Conservation (phyloP, 176 grass and related monocot species). For the Otatea glauca region DNA sequence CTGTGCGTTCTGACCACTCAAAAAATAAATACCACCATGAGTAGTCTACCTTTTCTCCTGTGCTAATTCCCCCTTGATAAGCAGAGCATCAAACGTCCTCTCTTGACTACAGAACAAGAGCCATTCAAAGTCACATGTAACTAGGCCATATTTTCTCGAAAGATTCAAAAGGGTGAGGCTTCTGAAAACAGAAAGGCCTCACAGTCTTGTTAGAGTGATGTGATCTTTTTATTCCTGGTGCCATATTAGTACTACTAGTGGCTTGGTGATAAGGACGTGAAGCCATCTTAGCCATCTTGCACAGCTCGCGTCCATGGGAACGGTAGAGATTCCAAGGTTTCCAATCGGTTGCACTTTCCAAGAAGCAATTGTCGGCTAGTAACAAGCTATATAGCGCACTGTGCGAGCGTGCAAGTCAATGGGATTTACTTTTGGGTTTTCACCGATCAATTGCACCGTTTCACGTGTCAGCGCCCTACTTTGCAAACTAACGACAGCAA, state of each 20-base stretch:
- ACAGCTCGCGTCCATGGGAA: slow-evolving; percentile 34
- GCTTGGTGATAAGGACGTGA: too few species aligned
- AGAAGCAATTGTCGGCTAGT: slow-evolving; percentile 30
- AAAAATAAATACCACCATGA: neutral
- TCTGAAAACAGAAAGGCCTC: slow-evolving; percentile 27
- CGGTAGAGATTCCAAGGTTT: slow-evolving; percentile 17
- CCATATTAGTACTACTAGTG: neutral
- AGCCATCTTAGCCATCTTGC: neutral
- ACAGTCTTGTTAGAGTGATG: neutral
- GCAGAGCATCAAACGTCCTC: neutral
- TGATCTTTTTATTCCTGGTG: neutral
- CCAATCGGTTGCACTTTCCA: neutral
- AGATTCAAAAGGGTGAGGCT: slow-evolving; percentile 43
- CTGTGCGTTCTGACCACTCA: neutral
- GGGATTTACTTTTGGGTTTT: neutral
- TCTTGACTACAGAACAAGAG: slow-evolving; percentile 32
- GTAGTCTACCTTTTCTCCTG: neutral
- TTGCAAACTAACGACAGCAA: neutral
- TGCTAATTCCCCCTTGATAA: slow-evolving; percentile 6
- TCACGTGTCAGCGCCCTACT: neutral
- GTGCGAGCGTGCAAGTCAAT: neutral
- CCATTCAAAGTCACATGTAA: slow-evolving; percentile 39
- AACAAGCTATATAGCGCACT: neutral
- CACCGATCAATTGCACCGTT: neutral
- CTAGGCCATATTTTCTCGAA: slow-evolving; percentile 29